Percentiles rank a stretch among this genome's conserved stretches.
phyloP scores from a whole-genome alignment of 352 stramenopile species.

The Phytophthora pinifolia region DNA sequence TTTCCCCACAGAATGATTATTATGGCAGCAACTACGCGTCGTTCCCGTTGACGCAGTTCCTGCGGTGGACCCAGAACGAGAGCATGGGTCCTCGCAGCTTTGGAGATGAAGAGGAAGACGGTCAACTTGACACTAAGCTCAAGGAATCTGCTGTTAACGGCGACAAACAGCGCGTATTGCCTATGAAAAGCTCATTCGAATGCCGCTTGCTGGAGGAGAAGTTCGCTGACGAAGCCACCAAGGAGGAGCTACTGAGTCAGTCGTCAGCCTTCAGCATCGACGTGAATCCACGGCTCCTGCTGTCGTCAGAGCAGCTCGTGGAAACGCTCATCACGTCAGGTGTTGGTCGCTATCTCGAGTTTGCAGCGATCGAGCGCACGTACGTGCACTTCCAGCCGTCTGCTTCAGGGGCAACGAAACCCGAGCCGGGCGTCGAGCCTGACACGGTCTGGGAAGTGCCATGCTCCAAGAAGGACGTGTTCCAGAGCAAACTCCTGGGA shows the following conservation, averaged over 20 bases:
- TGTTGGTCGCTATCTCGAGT: slow-evolving; percentile 87
- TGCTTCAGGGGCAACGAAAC: not conserved
- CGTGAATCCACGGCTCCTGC: slow-evolving; percentile 75
- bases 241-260: slow-evolving; percentile 39
- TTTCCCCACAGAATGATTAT: slow-evolving; percentile 66
- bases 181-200: slow-evolving; percentile 46
- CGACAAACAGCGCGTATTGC: slow-evolving; percentile 25
- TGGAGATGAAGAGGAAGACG: slow-evolving; percentile 31
- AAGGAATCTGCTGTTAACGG: not conserved
- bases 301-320: slow-evolving; percentile 79
- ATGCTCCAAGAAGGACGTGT: slow-evolving; percentile 91
- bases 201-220: slow-evolving; percentile 45
- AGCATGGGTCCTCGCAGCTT: slow-evolving; percentile 34
- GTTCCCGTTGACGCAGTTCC: slow-evolving; percentile 60
- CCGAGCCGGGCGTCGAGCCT: slow-evolving; percentile 5
- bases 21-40: slow-evolving; percentile 83
- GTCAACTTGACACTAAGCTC: slow-evolving; percentile 1
- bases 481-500: slow-evolving; percentile 80
- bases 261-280: slow-evolving; percentile 76
- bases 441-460: slow-evolving; percentile 79
- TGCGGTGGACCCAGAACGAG: slow-evolving; percentile 59
- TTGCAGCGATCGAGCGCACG: slow-evolving; percentile 82
- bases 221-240: slow-evolving; percentile 39
- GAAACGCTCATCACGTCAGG: slow-evolving; percentile 84
- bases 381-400: slow-evolving; percentile 63